phyloP scores from a whole-genome alignment of 192 early-diverging fungal genomes.

The Phlyctochytrium planicorne region DNA sequence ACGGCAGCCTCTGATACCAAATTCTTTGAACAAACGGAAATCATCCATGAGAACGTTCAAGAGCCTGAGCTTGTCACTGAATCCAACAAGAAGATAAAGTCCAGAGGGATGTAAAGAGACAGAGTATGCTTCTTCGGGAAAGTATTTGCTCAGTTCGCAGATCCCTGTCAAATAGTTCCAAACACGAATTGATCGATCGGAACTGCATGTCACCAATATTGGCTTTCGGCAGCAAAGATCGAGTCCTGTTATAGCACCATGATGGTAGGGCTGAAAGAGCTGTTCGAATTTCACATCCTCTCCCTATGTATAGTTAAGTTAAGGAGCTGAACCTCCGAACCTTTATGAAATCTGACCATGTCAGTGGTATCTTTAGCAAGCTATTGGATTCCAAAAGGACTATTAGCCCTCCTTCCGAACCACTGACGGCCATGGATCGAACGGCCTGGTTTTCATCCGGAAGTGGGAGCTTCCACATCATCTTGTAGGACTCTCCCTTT shows the following conservation, averaged over 20 bases:
- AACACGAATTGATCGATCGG: constrained; percentile 50
- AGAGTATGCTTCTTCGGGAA: constrained; percentile 50
- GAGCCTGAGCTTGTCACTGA: constrained; percentile 57
- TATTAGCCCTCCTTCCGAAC: constrained; percentile 42
- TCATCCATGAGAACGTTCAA: constrained; percentile 62
- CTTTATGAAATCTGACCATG: constrained; percentile 25
- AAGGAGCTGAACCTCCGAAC: not conserved
- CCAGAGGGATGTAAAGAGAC: constrained; percentile 60
- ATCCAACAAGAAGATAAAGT: constrained; percentile 54
- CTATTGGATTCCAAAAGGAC: constrained; percentile 30
- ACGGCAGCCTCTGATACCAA: constrained; percentile 51
- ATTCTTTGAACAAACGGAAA: constrained; percentile 49
- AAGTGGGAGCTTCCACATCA: constrained; percentile 16
- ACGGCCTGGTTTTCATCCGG: constrained; percentile 23
- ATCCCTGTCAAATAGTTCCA: constrained; percentile 57
- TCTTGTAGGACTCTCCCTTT: constrained; percentile 21
- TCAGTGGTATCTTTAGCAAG: constrained; percentile 33
- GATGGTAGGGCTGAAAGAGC: constrained; percentile 46
- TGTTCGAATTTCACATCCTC: constrained; percentile 39
- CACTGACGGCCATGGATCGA: constrained; percentile 37
- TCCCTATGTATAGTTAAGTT: constrained; percentile 10
- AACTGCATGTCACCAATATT: constrained; percentile 46
- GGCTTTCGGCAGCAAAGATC: constrained; percentile 58
- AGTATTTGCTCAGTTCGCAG: constrained; percentile 53
- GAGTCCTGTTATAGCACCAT: constrained; percentile 44